Evolutionary conservation across 164 flowering plant species (phyloP), one percentile per base, ranked within the genome.

Genomic region (Piper betle): DNA sequence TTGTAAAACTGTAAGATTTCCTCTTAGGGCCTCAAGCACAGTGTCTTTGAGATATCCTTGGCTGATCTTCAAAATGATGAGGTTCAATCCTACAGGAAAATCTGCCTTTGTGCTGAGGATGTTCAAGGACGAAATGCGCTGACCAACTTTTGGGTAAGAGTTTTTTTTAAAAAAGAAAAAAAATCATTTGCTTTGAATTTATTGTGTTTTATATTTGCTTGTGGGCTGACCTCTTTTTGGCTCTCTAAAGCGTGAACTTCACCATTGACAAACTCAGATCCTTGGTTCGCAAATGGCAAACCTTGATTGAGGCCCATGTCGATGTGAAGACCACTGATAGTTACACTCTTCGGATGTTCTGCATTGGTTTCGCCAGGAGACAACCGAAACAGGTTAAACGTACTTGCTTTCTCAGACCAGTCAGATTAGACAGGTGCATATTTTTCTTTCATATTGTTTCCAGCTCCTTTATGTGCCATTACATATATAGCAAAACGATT

Each of bases 261-360:
- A n/a, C n/a, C n/a, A n/a, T n/a, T n/a, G n/a, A n/a, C n/a, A n/a
- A n/a, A n/a, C n/a, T n/a, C n/a, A n/a, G n/a, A n/a, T n/a, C n/a
- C n/a, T n/a, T n/a, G n/a, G n/a, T n/a, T n/a, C n/a, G n/a, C 72
- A 75, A n/a, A n/a, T n/a, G n/a, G n/a, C n/a, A n/a, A n/a, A n/a
- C n/a, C n/a, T n/a, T n/a, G n/a, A n/a, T n/a, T n/a, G n/a, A 75
- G 62, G 75, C 78, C 16, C 71, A 75, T 62, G 78, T 75, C 5
- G 78, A 75, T 75, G 78, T 72, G 37, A 75, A 75, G 64, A 75
- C 78, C 1, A 75, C 75, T 0, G 78, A 75, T 50, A 75, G n/a
- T n/a, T n/a, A n/a, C n/a, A n/a, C n/a, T n/a, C n/a, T n/a, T n/a
- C n/a, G n/a, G n/a, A n/a, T n/a, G 75, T 75, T 75, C 61, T 75